These are phyloP conservation scores for Clarireedia hainanense DNA, from an alignment of 2,329 filamentous ascomycete genomes.

Conservation along the genomic window DNA sequence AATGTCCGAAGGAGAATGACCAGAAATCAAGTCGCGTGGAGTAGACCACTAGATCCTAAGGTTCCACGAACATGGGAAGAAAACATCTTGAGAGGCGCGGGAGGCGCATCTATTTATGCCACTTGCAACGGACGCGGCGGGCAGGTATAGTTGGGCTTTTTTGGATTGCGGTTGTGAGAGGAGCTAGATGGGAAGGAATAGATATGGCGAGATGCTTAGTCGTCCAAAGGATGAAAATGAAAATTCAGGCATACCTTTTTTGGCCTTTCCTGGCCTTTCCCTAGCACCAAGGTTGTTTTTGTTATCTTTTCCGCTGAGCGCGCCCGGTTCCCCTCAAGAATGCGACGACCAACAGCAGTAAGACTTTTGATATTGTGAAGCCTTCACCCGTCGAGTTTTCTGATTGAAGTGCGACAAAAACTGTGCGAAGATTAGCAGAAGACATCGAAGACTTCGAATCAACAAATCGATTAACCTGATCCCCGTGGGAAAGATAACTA, in stretches of 20 bases:
- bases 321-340: neutral
- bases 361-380: neutral
- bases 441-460: neutral
- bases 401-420: neutral
- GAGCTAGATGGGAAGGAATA: neutral
- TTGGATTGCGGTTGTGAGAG: neutral
- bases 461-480: too few species aligned
- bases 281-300: neutral
- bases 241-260: constrained; percentile 8
- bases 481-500: neutral
- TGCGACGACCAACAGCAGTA: neutral
- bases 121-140: constrained; percentile 5
- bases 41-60: constrained; percentile 13
- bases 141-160: constrained; percentile 2
- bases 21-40: constrained; percentile 26
- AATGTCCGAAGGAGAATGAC: constrained; percentile 22
- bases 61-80: constrained; percentile 20
- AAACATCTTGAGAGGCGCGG: constrained; percentile 8
- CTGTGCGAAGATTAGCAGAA: constrained; percentile 1
- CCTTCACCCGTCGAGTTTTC: neutral
- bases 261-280: neutral
- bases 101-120: constrained; percentile 5
- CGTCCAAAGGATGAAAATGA: neutral
- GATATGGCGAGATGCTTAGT: neutral
- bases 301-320: too few species aligned